A percentile compares a stretch with the other conserved stretches of the same genome.
Evolutionary conservation across 1,139 yeast species (phyloP).

Genomic region (Candida albicans): DNA sequence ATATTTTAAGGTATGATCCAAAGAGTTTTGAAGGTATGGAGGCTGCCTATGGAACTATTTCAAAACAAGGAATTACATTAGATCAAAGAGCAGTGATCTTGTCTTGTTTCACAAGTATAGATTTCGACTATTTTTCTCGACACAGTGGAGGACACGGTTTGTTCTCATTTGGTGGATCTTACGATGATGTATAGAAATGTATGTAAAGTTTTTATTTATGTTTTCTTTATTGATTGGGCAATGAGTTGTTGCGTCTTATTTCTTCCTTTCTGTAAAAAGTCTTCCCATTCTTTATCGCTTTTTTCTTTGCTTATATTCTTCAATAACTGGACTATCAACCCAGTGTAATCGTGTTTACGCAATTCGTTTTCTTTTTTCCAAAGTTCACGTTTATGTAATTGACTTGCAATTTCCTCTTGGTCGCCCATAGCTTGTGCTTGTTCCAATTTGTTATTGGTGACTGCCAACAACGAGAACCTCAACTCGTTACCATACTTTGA

Average conservation of each 20-base stretch:
- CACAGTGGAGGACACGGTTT: conserved; percentile 62
- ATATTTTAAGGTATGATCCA: conserved; percentile 82
- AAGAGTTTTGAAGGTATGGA: conserved; percentile 52
- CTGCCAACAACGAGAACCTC: conserved; percentile 59
- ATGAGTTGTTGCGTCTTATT: conserved; percentile 17
- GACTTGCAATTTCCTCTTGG: conserved; percentile 24
- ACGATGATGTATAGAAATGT: conserved; percentile 10
- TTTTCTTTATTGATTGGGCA: conserved; percentile 10
- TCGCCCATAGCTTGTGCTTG: conserved; percentile 41
- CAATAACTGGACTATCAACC: conserved; percentile 49
- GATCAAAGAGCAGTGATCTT: conserved; percentile 85
- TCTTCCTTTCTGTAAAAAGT: conserved; percentile 34
- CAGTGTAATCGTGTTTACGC: conserved; percentile 58
- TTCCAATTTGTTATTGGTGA: conserved; percentile 52
- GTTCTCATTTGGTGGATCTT: conserved; percentile 40
- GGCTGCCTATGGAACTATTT: conserved; percentile 15
- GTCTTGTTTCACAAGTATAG: conserved; percentile 87
- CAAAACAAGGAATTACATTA: conserved; percentile 35
- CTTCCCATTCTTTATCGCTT: conserved; percentile 48
- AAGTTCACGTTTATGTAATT: conserved; percentile 34
- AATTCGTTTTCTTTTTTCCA: conserved; percentile 46
- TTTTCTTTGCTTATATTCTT: conserved; percentile 37
- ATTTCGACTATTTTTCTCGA: conserved; percentile 91
- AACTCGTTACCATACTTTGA: conserved; percentile 50
- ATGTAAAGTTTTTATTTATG: conserved; percentile 1